These are phyloP conservation scores for Gossypium turneri DNA, from an alignment of 345 rosid genomes.

Conservation along the genomic window DNA sequence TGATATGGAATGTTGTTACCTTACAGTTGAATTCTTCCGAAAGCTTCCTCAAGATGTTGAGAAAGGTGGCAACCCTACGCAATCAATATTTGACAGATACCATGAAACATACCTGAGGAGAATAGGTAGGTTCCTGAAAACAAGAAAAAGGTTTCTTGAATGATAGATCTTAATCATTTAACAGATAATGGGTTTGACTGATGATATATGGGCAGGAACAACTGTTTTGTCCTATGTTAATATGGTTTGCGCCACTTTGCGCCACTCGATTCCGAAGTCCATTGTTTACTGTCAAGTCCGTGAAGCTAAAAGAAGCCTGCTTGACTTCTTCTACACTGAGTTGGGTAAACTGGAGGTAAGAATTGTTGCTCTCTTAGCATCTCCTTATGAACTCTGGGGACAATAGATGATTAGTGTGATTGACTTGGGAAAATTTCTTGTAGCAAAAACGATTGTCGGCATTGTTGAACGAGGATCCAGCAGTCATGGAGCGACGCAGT, in stretches of 20 bases:
- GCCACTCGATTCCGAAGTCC: conserved; percentile 93
- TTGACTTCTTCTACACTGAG: conserved; percentile 87
- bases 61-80: conserved; percentile 97
- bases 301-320: conserved; percentile 89
- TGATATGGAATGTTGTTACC: conserved; percentile 91
- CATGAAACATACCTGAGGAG: conserved; percentile 85
- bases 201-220: conserved; percentile 49
- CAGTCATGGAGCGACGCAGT: conserved; percentile 86
- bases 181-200: conserved; percentile 8
- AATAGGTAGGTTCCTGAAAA: conserved; percentile 53
- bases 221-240: conserved; percentile 86
- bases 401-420: background rate
- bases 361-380: background rate
- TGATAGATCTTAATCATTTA: background rate
- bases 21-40: conserved; percentile 97
- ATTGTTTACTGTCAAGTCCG: conserved; percentile 94
- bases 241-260: conserved; percentile 85
- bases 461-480: conserved; percentile 91
- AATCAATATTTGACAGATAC: conserved; percentile 91
- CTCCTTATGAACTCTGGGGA: background rate
- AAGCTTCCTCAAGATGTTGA: conserved; percentile 99
- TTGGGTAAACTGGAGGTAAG: conserved; percentile 88
- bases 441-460: conserved; percentile 84
- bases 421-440: conserved; percentile 12
- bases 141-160: background rate